Percentiles rank a stretch among this genome's conserved stretches.
These are phyloP conservation scores for Taphrina wiesneri DNA, from an alignment of 1,139 yeast genomes.

Conservation along the genomic window DNA sequence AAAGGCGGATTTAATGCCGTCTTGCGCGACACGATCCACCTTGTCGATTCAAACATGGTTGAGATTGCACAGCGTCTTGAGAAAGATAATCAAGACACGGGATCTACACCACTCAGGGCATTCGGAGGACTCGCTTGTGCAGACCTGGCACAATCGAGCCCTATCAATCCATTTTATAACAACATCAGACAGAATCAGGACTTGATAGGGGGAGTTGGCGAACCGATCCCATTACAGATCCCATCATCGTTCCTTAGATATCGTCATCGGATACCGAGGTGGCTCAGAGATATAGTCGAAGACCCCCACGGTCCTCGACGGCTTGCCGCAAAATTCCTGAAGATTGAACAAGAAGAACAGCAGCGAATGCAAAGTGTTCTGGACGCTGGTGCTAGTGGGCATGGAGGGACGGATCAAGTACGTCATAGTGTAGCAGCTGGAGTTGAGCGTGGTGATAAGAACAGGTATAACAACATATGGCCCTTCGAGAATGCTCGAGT, in stretches of 20 bases:
- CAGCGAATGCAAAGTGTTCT: conserved; percentile 45
- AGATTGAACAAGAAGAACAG: conserved; percentile 48
- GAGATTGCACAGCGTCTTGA: background rate
- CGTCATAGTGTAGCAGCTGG: conserved; percentile 62
- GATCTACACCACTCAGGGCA: background rate
- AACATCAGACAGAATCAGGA: conserved; percentile 41
- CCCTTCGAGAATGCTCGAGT: conserved; percentile 84
- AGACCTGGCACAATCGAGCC: conserved; percentile 14
- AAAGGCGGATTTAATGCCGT: conserved; percentile 42
- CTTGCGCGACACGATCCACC: background rate
- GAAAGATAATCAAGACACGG: too few relatives aligned
- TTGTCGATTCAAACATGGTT: background rate
- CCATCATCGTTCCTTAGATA: conserved; percentile 36
- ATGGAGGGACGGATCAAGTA: conserved; percentile 41
- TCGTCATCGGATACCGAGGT: conserved; percentile 43
- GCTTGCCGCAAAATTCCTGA: conserved; percentile 47
- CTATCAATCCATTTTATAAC: conserved; percentile 40
- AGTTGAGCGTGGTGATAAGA: conserved; percentile 64
- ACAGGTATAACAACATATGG: conserved; percentile 76
- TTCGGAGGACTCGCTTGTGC: conserved; percentile 14
- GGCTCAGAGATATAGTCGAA: conserved; percentile 45
- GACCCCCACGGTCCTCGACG: conserved; percentile 44
- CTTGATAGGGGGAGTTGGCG: conserved; percentile 39
- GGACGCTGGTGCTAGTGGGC: conserved; percentile 11
- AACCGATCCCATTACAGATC: conserved; percentile 38